Conservation (phyloP, 2,329 filamentous ascomycete species). For the Dactylellina haptotyla region DNA sequence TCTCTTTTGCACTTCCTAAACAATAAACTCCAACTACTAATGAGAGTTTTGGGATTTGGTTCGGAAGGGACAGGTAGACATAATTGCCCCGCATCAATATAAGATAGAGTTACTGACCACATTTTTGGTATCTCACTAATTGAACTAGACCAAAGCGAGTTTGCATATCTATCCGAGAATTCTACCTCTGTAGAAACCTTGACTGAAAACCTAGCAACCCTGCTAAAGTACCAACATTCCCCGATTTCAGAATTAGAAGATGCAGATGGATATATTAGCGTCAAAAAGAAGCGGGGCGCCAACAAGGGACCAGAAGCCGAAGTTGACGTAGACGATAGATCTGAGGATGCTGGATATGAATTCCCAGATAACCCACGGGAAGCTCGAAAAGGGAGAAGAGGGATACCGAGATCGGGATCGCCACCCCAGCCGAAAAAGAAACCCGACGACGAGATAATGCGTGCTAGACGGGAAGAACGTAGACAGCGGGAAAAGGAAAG, state of each 20-base stretch:
- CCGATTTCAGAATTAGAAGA: slow-evolving; percentile 62
- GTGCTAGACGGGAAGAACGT: slow-evolving; percentile 67
- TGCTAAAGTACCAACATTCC: slow-evolving; percentile 13
- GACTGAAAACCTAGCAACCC: slow-evolving; percentile 60
- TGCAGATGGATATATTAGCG: background rate
- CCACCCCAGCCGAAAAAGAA: background rate
- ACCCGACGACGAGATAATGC: slow-evolving; percentile 16
- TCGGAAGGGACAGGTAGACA: slow-evolving; percentile 58
- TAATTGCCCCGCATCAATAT: slow-evolving; percentile 58
- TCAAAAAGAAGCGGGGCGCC: slow-evolving; percentile 59
- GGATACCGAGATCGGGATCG: background rate
- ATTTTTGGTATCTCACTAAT: background rate
- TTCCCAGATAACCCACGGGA: slow-evolving; percentile 35
- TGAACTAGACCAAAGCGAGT: slow-evolving; percentile 6
- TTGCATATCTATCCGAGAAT: slow-evolving; percentile 5
- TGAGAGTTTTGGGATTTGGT: slow-evolving; percentile 29
- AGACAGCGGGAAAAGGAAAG: slow-evolving; percentile 79
- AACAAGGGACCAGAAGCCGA: slow-evolving; percentile 59
- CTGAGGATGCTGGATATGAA: background rate
- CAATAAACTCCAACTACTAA: slow-evolving; percentile 35
- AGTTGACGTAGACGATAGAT: background rate
- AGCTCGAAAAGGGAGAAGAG: background rate
- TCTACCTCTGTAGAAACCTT: slow-evolving; percentile 1
- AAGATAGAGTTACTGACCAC: background rate
- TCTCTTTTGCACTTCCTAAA: slow-evolving; percentile 62